Evolutionary conservation across 2,329 filamentous ascomycete species (phyloP).

Genomic region (Talaromyces piceae): DNA sequence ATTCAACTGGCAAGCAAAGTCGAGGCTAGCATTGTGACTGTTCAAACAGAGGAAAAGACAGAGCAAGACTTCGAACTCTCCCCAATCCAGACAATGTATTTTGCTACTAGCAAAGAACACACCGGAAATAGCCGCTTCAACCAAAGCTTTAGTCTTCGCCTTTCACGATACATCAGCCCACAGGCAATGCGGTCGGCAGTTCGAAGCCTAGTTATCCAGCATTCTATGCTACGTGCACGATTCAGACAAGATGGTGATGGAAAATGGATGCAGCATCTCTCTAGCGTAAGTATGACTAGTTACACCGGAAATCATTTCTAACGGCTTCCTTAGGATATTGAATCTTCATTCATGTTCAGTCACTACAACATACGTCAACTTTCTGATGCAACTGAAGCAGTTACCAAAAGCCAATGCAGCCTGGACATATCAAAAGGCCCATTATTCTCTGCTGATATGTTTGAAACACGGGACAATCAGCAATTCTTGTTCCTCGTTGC

Average conservation of each 20-base stretch:
- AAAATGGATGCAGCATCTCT: constrained; percentile 15
- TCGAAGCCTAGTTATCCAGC: constrained; percentile 23
- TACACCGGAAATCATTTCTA: neutral
- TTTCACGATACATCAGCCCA: constrained; percentile 18
- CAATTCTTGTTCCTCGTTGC: constrained; percentile 21
- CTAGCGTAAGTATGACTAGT: neutral
- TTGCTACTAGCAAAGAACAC: constrained; percentile 17
- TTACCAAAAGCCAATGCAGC: constrained; percentile 13
- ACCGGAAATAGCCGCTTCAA: constrained; percentile 16
- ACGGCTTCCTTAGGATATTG: constrained; percentile 15
- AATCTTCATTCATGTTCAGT: constrained; percentile 18
- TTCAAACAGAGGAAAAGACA: constrained; percentile 19
- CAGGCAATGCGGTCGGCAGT: constrained; percentile 21
- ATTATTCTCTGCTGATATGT: constrained; percentile 33
- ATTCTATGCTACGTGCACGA: constrained; percentile 18
- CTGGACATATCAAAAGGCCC: constrained; percentile 25
- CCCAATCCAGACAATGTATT: constrained; percentile 28
- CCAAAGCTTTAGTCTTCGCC: constrained; percentile 10
- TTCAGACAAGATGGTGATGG: constrained; percentile 1
- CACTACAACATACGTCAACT: neutral
- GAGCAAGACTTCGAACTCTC: constrained; percentile 25
- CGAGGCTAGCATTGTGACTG: constrained; percentile 13
- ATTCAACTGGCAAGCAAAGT: constrained; percentile 23
- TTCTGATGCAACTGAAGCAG: constrained; percentile 18
- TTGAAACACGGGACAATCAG: constrained; percentile 20